These are phyloP conservation scores for Yarrowia galli DNA, from an alignment of 1,139 yeast genomes.

Conservation along the genomic window DNA sequence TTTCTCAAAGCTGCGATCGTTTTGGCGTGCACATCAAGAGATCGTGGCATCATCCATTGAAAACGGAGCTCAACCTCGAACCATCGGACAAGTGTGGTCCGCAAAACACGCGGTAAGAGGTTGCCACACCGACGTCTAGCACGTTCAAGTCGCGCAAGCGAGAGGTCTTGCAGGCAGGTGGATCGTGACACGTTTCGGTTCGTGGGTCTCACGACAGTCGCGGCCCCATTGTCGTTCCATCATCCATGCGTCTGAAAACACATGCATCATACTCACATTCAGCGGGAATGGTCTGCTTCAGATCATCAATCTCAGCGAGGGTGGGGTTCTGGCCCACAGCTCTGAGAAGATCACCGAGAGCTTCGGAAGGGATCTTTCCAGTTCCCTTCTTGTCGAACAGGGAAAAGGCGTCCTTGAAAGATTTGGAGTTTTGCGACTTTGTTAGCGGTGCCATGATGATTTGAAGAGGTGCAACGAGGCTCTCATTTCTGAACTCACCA, in stretches of 20 bases:
- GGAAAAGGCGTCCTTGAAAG: conserved; percentile 96
- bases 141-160: background rate
- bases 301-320: conserved; percentile 80
- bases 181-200: conserved; percentile 7
- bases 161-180: background rate
- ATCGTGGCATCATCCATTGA: background rate
- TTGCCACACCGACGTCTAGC: background rate
- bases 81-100: background rate
- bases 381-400: conserved; percentile 96
- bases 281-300: conserved; percentile 58
- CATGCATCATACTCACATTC: conserved; percentile 43
- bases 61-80: background rate
- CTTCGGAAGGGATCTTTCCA: conserved; percentile 87
- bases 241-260: background rate
- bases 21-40: too few species aligned
- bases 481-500: conserved; percentile 30
- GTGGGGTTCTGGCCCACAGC: conserved; percentile 99
- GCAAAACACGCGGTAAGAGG: background rate
- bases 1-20: too few species aligned
- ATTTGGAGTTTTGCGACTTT: conserved; percentile 54
- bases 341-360: conserved; percentile 90
- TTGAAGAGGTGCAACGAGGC: background rate
- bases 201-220: background rate
- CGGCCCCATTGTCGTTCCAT: background rate
- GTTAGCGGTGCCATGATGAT: conserved; percentile 36